phyloP scores from a whole-genome alignment of 2,329 filamentous ascomycete genomes.

The Colletotrichum tropicicola region DNA sequence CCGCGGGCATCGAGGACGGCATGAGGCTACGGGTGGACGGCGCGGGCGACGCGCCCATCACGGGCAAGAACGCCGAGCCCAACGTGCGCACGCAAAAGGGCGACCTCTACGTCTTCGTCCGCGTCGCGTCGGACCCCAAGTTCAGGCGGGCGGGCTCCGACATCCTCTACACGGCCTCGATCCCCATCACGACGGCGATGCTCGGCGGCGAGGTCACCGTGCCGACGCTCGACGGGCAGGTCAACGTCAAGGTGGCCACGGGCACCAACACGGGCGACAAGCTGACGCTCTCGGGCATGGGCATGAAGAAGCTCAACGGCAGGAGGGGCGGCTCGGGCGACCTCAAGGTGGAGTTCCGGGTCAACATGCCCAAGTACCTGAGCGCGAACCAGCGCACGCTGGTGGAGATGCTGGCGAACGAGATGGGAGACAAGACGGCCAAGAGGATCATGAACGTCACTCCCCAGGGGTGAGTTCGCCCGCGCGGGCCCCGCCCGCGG shows the following conservation, averaged over 20 bases:
- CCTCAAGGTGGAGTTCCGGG: constrained; percentile 92
- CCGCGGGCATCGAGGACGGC: constrained; percentile 93
- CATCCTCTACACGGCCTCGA: constrained; percentile 89
- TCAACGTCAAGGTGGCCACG: constrained; percentile 89
- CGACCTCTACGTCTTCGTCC: constrained; percentile 91
- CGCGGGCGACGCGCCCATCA: constrained; percentile 87
- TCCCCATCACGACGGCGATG: constrained; percentile 92
- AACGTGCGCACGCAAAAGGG: constrained; percentile 75
- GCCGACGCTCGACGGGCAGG: constrained; percentile 89
- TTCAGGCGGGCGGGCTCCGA: constrained; percentile 90
- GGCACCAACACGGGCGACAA: constrained; percentile 93
- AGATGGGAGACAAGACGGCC: constrained; percentile 92
- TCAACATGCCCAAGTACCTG: constrained; percentile 94
- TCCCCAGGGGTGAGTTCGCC: constrained; percentile 57
- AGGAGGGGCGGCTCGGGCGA: constrained; percentile 79
- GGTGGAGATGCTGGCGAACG: constrained; percentile 94
- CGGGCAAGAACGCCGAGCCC: constrained; percentile 72
- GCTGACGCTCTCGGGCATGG: constrained; percentile 88
- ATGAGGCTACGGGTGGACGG: constrained; percentile 89
- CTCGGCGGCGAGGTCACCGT: constrained; percentile 90
- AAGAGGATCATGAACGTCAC: constrained; percentile 91
- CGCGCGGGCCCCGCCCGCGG: too few relatives aligned
- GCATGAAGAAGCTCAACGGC: constrained; percentile 85
- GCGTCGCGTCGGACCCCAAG: constrained; percentile 87
- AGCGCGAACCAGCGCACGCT: constrained; percentile 91